Conservation (phyloP, 129 eudicot genomes). For the Flaveria sonorensis region DNA sequence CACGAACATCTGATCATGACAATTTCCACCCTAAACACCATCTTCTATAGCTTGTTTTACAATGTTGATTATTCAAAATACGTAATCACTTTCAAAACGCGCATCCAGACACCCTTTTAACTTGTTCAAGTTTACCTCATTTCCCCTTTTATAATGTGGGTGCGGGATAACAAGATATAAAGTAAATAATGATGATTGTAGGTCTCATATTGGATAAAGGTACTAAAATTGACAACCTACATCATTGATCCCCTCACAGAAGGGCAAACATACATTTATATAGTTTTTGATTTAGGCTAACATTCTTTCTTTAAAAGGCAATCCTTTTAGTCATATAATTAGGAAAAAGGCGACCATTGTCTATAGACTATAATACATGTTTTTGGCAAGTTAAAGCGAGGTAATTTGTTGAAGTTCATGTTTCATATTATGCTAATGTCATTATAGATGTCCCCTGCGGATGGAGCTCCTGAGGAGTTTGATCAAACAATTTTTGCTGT, state of each 20-base stretch:
- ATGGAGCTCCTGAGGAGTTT: slow-evolving; percentile 93
- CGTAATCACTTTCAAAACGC: not conserved
- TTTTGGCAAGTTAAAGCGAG: not conserved
- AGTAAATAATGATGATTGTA: no score
- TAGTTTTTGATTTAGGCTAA: no score
- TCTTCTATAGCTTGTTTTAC: not conserved
- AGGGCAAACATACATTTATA: no score
- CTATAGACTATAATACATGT: not conserved
- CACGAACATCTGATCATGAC: not conserved
- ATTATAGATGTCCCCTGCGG: slow-evolving; percentile 79
- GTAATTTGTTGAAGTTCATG: not conserved
- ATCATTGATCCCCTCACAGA: no score
- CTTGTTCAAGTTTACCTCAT: not conserved
- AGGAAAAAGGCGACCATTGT: not conserved
- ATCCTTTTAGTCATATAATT: not conserved
- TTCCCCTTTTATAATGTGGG: not conserved
- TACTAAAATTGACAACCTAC: no score
- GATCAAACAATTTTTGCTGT: slow-evolving; percentile 89
- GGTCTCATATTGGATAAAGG: no score
- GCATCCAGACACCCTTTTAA: not conserved
- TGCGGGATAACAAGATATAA: no score
- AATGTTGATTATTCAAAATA: not conserved
- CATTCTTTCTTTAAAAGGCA: no score
- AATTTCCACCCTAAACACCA: not conserved
- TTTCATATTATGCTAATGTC: slow-evolving; percentile 16